A percentile compares a stretch with the other conserved stretches of the same genome.
phyloP scores from a whole-genome alignment of 1,284 basidiomycete genomes.

The Naganishia liquefaciens region DNA sequence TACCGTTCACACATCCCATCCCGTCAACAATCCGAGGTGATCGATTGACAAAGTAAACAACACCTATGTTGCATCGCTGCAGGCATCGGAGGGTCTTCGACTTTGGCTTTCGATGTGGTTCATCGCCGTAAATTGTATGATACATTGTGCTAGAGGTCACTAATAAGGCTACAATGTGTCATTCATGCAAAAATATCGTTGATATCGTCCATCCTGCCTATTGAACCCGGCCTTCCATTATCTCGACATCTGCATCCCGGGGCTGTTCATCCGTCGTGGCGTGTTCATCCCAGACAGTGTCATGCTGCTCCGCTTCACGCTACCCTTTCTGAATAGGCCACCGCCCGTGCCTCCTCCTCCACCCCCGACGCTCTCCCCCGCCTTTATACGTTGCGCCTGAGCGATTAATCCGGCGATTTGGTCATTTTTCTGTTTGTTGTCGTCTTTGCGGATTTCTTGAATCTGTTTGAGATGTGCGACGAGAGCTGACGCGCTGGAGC shows the following conservation, averaged over 20 bases:
- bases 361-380: slow-evolving; percentile 37
- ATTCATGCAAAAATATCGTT: too few species aligned
- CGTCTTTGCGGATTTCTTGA: slow-evolving; percentile 79
- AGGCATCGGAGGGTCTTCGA: too few species aligned
- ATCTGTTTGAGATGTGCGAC: slow-evolving; percentile 78
- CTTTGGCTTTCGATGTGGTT: too few species aligned
- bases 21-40: neutral
- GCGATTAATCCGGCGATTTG: slow-evolving; percentile 55
- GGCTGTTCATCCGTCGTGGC: slow-evolving; percentile 20
- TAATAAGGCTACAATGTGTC: too few species aligned
- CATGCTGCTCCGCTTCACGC: slow-evolving; percentile 25
- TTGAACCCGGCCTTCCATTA: neutral
- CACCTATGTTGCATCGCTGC: too few species aligned
- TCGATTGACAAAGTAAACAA: slow-evolving; percentile 16
- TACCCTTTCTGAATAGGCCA: slow-evolving; percentile 41
- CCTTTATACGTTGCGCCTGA: slow-evolving; percentile 52
- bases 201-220: neutral
- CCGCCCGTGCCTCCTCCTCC: slow-evolving; percentile 38
- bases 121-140: neutral
- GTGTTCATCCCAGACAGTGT: slow-evolving; percentile 2
- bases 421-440: slow-evolving; percentile 56
- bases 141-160: too few species aligned
- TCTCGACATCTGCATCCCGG: slow-evolving; percentile 7
- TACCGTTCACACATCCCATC: neutral
- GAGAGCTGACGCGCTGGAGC: slow-evolving; percentile 68